Evolutionary conservation across 352 stramenopile species (phyloP).

Genomic region (Pythium insidiosum): DNA sequence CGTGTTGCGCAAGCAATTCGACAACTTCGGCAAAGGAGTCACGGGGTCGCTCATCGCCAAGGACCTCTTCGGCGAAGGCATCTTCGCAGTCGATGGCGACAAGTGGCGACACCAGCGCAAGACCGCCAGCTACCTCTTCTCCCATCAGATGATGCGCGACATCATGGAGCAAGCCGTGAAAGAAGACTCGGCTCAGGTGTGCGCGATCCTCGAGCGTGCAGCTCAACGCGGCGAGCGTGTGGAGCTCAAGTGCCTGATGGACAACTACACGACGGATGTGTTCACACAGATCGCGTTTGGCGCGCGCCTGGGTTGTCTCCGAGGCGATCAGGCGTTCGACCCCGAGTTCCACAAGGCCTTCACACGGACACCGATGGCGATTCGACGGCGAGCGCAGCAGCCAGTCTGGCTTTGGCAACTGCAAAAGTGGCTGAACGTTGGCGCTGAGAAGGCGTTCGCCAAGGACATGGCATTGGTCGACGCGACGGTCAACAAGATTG

Average conservation of each 20-base stretch:
- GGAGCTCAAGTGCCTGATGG: conserved; percentile 44
- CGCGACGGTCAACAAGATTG: conserved; percentile 17
- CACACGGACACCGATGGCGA: conserved; percentile 11
- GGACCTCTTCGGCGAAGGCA: conserved; percentile 69
- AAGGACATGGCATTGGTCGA: conserved; percentile 19
- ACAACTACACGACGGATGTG: conserved; percentile 56
- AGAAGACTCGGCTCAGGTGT: conserved; percentile 26
- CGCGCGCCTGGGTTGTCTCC: conserved; percentile 40
- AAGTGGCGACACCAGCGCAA: conserved; percentile 76
- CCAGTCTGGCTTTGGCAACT: conserved; percentile 18
- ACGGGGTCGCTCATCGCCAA: conserved; percentile 22
- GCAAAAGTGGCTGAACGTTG: conserved; percentile 15
- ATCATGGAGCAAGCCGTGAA: conserved; percentile 43
- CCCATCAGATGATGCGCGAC: conserved; percentile 40
- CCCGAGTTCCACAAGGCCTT: conserved; percentile 20
- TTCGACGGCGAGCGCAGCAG: conserved; percentile 17
- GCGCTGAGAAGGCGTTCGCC: conserved; percentile 15
- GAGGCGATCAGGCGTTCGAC: conserved; percentile 16
- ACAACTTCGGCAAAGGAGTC: conserved; percentile 65
- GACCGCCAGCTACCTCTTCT: conserved; percentile 86
- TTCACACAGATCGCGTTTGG: conserved; percentile 72
- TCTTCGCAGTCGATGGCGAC: too few species aligned
- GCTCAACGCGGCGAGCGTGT: conserved; percentile 11
- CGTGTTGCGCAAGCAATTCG: conserved; percentile 59
- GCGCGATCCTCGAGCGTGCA: conserved; percentile 17